Evolutionary conservation across 2,329 filamentous ascomycete species (phyloP), one percentile per base, ranked within the genome.

Genomic region (Sphaerulina musiva): DNA sequence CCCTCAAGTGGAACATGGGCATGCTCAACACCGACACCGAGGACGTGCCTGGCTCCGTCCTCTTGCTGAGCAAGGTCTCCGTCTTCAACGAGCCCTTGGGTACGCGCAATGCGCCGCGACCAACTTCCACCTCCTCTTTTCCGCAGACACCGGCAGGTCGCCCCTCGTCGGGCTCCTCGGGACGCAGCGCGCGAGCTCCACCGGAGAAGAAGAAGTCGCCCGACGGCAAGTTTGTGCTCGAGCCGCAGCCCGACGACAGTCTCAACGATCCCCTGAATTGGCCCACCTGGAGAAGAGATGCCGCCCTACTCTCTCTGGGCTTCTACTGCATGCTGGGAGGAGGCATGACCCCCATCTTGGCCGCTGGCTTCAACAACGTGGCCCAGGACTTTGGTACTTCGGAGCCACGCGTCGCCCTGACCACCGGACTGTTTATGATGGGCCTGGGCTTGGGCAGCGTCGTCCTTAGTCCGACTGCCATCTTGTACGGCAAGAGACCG

Each of bases 271-370:
- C 92, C 1, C 74, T 97, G 53, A 97, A 97, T 69, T 97, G 92
- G 92, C 84, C 87, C 0, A 74, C 79, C 6, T 89, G 88, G 84
- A 81, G 89, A 40, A 79, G 92, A 69, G 89, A 97, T 69, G 70
- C 78, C 23, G 89, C 92, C 0, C 73, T 97, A 58, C 64, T 95
- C 0, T 92, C 86, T 0, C 76, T 97, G 3, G 92, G 92, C 1
- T 85, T 95, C 65, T 95, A 95, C 71, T 95, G 90, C 70, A 87
- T 96, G 83, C 73, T 96, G 14, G 92, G 92, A 52, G 92, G 92
- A 40, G 92, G 92, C 42, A 95, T 95, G 76, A 96, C 91, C 0
- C 87, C 93, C 0, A 76, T 96, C 31, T 78, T 97, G 14, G 91
- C 92, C 0, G 92, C 93, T 8, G 92, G 90, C 10, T 97, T 96